Evolutionary conservation across 225 moss, liverwort and hornwort genomes (phyloP).

Genomic region (Thuidium tamariscinum): DNA sequence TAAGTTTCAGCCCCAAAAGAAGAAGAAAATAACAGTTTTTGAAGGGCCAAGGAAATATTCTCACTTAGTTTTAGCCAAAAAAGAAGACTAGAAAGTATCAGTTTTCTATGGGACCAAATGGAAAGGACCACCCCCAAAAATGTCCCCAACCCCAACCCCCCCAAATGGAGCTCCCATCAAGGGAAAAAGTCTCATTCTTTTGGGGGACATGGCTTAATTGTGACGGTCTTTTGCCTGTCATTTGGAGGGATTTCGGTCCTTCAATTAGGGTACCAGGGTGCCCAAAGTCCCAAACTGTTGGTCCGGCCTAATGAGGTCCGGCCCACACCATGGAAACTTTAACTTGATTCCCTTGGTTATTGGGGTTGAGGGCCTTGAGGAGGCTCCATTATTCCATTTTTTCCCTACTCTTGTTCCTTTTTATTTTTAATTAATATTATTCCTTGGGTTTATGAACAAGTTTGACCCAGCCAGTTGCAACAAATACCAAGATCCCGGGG

Average conservation of each 20-base stretch:
- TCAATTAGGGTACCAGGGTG: neutral
- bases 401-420: neutral
- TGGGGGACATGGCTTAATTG: neutral
- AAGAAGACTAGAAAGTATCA: neutral
- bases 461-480: slow-evolving; percentile 17
- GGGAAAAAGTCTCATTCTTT: neutral
- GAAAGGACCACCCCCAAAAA: neutral
- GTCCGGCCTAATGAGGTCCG: neutral
- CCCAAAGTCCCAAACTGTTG: neutral
- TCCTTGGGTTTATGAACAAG: slow-evolving; percentile 3
- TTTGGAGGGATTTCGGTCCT: neutral
- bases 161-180: neutral
- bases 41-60: neutral
- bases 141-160: neutral
- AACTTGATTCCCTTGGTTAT: slow-evolving; percentile 11
- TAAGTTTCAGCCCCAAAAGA: neutral
- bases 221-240: neutral
- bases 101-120: neutral
- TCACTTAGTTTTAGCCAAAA: neutral
- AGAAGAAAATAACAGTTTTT: neutral
- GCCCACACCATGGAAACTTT: neutral
- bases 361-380: neutral
- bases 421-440: neutral
- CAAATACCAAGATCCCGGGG: neutral
- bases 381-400: slow-evolving; percentile 2